Evolutionary conservation across 495 filamentous ascomycete genomes (phyloP).

Genomic region (Letharia lupina): DNA sequence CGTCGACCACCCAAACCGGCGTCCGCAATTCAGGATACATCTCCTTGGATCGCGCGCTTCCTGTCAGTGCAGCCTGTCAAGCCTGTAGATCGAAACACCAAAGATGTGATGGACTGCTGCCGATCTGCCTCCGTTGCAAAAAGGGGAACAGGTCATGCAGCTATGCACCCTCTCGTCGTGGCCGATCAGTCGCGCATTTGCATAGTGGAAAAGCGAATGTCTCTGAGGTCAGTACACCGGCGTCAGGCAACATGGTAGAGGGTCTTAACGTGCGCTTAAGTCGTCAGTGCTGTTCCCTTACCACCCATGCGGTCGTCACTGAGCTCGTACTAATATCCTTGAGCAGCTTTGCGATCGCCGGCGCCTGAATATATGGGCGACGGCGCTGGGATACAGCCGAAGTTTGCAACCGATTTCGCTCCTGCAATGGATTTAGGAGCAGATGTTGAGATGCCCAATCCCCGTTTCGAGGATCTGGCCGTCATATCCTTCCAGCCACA

Average conservation of each 20-base stretch:
- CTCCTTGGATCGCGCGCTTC: constrained; percentile 1
- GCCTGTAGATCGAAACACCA: constrained; percentile 2
- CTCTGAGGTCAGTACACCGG: neutral
- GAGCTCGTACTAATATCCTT: neutral
- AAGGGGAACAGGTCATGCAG: neutral
- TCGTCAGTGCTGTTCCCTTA: neutral
- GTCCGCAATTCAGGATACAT: neutral
- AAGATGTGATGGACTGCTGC: neutral
- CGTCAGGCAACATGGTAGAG: neutral
- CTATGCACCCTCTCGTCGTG: neutral
- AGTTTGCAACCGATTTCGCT: no score
- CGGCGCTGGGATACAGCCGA: no score
- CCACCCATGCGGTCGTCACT: no score
- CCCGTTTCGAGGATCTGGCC: no score
- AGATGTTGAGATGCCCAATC: no score
- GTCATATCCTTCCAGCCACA: neutral
- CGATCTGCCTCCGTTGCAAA: neutral
- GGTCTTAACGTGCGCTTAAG: neutral
- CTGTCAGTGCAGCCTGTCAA: neutral
- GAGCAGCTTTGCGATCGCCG: neutral
- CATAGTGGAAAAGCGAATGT: neutral
- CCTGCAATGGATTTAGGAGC: no score
- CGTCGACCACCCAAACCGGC: neutral
- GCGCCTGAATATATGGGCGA: no score
- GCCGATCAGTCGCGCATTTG: neutral